Evolutionary conservation across 108 stramenopile genomes (phyloP).

Genomic region (Cylindrotheca fusiformis): DNA sequence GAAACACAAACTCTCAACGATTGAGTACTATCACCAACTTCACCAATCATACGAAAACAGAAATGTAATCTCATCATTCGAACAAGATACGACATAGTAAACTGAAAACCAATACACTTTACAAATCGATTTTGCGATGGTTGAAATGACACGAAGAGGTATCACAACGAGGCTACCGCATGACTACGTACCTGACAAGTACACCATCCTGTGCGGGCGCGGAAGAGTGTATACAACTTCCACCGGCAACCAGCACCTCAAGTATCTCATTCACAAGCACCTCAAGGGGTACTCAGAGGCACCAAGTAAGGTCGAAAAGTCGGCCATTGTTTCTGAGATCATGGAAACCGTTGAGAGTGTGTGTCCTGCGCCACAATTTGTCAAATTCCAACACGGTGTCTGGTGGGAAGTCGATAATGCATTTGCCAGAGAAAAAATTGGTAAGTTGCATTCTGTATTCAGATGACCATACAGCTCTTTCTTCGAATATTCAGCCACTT

Average conservation of each 20-base stretch:
- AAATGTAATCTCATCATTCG: no score
- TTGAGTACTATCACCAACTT: no score
- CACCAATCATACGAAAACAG: no score
- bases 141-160: not conserved
- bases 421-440: slow-evolving; percentile 30
- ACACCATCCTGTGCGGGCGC: slow-evolving; percentile 24
- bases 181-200: slow-evolving; percentile 12
- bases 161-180: slow-evolving; percentile 1
- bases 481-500: no score
- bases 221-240: slow-evolving; percentile 16
- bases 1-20: no score
- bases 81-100: no score
- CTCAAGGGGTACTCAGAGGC: slow-evolving; percentile 22
- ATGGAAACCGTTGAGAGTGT: slow-evolving; percentile 15
- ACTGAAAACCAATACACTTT: no score
- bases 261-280: slow-evolving; percentile 7
- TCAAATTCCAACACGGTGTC: slow-evolving; percentile 23
- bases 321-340: slow-evolving; percentile 20
- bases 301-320: slow-evolving; percentile 22
- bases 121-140: not conserved
- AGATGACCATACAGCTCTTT: not conserved
- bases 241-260: slow-evolving; percentile 15
- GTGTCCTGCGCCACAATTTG: slow-evolving; percentile 11
- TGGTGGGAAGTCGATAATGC: slow-evolving; percentile 33
- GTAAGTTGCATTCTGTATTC: not conserved